Evolutionary conservation across 1,284 basidiomycete genomes (phyloP), one percentile per base, ranked within the genome.

Genomic region (Cystobasidium pallidum): DNA sequence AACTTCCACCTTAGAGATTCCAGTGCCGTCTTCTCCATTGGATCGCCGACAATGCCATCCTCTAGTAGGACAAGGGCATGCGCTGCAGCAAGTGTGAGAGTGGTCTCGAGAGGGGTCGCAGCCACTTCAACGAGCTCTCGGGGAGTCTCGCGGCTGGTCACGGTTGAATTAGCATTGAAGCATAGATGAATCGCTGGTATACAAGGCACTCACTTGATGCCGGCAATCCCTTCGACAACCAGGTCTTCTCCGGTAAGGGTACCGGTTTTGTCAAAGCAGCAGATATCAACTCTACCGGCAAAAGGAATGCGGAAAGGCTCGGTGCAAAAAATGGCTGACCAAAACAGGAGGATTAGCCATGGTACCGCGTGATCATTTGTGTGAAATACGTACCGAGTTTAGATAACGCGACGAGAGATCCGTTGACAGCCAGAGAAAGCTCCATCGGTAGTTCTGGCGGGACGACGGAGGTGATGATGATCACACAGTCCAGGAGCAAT

Each of bases 21-120:
- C 19, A 99, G 83, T 0, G 95, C 95, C 0, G 92, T 95, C 83
- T 95, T 95, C 82, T 99, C 95, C 95, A 99, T 99, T 0, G 96
- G 95, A 80, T 99, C 96, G 17, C 95, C 96, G 41, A 99, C 94
- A 43, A 96, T 85, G 0, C 88, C 89, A 3, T 93, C 95, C 78
- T 86, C 86, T 45, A 99, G 86, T 64, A 92, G 86, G 24, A 99
- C 95, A 2, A 99, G 85, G 0, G 96, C 94, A 79, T 99, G 96
- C 0, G 96, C 94, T 7, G 92, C 89, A 52, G 95, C 95, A 15
- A 99, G 87, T 70, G 92, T 92, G 0, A 92, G 84, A 2, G 88
- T 91, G 0, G 95, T 97, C 75, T 93, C 88, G 59, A 86, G 85
- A 1, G 86, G 83, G 8, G 89, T 87, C 65, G 90, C 86, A 75